phyloP scores from a whole-genome alignment of 768 basidiomycete genomes.

The Calocybe gangraenosa region DNA sequence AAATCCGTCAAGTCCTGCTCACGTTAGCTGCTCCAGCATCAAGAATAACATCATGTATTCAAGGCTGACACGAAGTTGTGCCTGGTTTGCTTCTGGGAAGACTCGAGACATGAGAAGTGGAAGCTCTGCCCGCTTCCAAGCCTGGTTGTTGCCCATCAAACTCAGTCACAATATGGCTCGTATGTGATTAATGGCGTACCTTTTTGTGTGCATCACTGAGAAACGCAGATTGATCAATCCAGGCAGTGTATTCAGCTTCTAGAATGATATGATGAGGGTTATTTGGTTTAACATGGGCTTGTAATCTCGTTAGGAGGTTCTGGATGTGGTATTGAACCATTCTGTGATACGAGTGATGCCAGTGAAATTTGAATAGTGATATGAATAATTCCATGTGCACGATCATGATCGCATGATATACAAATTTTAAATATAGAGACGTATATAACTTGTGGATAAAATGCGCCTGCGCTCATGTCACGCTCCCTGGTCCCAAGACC shows the following conservation, averaged over 20 bases:
- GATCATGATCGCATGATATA: too few species aligned
- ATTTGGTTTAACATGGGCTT: slow-evolving; percentile 2
- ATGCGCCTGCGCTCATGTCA: too few species aligned
- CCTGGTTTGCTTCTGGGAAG: slow-evolving; percentile 4
- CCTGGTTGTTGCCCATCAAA: slow-evolving; percentile 1
- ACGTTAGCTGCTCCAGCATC: slow-evolving; percentile 12
- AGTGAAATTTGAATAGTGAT: too few species aligned
- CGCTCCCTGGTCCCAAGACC: too few species aligned
- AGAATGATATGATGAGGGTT: slow-evolving; percentile 4
- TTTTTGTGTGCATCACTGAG: slow-evolving; percentile 8
- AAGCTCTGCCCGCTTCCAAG: slow-evolving; percentile 7
- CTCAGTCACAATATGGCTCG: background rate
- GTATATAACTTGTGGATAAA: too few species aligned
- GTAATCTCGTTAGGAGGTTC: slow-evolving; percentile 7
- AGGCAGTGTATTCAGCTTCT: slow-evolving; percentile 2
- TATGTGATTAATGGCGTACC: background rate
- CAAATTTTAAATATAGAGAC: too few species aligned
- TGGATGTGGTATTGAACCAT: slow-evolving; percentile 9
- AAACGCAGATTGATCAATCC: slow-evolving; percentile 5
- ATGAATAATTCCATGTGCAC: too few species aligned
- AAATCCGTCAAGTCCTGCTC: background rate
- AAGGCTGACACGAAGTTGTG: slow-evolving; percentile 3
- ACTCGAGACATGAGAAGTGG: slow-evolving; percentile 6
- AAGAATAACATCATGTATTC: slow-evolving; percentile 8
- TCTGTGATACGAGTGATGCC: background rate